phyloP scores from a whole-genome alignment of 768 basidiomycete species.

The Strobilomyces dryophilus region DNA sequence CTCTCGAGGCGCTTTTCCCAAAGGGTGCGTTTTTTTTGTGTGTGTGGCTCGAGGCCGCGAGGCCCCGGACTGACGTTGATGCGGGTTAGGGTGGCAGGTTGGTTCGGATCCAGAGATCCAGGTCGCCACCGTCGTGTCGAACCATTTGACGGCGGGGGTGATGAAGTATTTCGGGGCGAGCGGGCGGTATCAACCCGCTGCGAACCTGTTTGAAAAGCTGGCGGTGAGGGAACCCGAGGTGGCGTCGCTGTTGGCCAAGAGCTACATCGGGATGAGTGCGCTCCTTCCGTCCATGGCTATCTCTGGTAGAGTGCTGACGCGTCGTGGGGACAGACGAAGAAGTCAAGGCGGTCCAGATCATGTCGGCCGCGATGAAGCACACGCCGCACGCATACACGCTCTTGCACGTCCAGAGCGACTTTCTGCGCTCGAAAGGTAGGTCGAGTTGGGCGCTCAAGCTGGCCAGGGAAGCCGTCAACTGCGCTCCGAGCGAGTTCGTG shows the following conservation, averaged over 20 bases:
- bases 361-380: conserved; percentile 75
- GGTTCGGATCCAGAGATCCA: conserved; percentile 99
- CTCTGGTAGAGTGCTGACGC: no score
- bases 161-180: conserved; percentile 97
- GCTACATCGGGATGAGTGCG: conserved; percentile 98
- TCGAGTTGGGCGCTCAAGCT: conserved; percentile 87
- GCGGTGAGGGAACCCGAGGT: conserved; percentile 86
- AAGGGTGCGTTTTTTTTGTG: conserved; percentile 73
- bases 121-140: conserved; percentile 93
- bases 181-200: conserved; percentile 80
- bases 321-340: conserved; percentile 88
- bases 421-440: conserved; percentile 82
- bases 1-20: conserved; percentile 82
- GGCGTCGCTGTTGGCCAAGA: conserved; percentile 77
- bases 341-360: conserved; percentile 95
- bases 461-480: conserved; percentile 93
- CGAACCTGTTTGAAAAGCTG: conserved; percentile 92
- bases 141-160: conserved; percentile 91
- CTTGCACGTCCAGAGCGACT: conserved; percentile 92
- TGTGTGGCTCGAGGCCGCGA: neutral
- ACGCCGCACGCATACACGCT: conserved; percentile 93
- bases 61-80: no score
- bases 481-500: conserved; percentile 96
- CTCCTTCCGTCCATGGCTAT: conserved; percentile 15
- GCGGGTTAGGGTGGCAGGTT: conserved; percentile 84